Base-by-base conservation (phyloP, 1,284 basidiomycete species). In the Austroboletus niveus region DNA sequence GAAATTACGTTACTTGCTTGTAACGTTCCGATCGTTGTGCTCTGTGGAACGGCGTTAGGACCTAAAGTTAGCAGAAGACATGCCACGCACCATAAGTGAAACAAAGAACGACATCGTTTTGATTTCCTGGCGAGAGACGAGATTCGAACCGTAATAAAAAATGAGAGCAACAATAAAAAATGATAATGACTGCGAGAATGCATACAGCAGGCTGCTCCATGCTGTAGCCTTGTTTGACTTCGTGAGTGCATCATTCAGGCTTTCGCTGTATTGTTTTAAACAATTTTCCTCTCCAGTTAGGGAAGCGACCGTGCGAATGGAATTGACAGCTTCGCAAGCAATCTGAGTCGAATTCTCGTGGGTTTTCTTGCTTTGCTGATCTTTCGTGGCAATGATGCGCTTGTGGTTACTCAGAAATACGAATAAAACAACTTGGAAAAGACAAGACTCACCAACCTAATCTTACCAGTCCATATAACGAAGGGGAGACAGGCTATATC, bases 271-370 rank as follows among this genome's bases (percentile, higher is more conserved):
- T 8, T 88, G 72, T 22, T 73, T 72, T 55, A 85, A 71, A 67
- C 92, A 87, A 63, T 94, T 86, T 42, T 84, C 81, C 70, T 94
- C 94, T 22, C 93, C 78, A 0, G 93, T 98, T 42, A 98, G 77
- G 3, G 89, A 83, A 1, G 94, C 94, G 31, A 99, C 94, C 5
- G 96, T 98, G n/a, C 93, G 85, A 64, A 99, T 97, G 4, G 94
- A 79, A 6, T 82, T 89, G 14, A 94, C 93, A 27, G 94, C 94
- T 71, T 98, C 96, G 63, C 89, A 91, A 30, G 96, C 96, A 27
- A 95, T 71, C 60, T 96, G 93, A 15, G 95, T 92, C 17, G 90
- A 92, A 5, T 73, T 73, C 59, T 89, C 88, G 68, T 99, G 94
- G 0, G 87, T 78, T 62, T 81, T 80, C 74, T 94, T 95, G 76